Percentiles rank a stretch among this genome's conserved stretches.
These are phyloP conservation scores for Penicillium egyptiacum DNA, from an alignment of 495 filamentous ascomycete genomes.

Conservation along the genomic window DNA sequence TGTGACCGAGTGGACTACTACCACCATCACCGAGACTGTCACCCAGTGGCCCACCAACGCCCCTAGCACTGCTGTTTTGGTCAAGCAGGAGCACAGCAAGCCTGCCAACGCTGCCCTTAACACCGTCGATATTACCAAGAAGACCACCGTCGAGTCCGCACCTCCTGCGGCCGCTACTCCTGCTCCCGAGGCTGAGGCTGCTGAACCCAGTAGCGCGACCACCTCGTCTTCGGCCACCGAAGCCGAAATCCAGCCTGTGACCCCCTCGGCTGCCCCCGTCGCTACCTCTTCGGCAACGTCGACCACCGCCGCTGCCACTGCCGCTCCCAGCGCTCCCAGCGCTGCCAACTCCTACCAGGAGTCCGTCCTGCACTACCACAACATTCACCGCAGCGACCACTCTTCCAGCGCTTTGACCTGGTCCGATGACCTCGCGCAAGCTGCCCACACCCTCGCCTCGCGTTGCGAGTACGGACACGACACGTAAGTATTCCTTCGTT, in stretches of 20 bases:
- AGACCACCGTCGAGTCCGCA: conserved; percentile 22
- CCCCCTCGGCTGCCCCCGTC: conserved; percentile 21
- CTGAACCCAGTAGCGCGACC: conserved; percentile 21
- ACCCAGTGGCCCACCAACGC: conserved; percentile 42
- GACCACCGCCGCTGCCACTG: conserved; percentile 9
- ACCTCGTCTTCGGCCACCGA: not conserved
- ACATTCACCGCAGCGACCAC: conserved; percentile 83
- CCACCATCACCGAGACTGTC: conserved; percentile 64
- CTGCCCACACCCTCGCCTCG: conserved; percentile 53
- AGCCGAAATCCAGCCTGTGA: conserved; percentile 9
- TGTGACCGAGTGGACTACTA: conserved; percentile 54
- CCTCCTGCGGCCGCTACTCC: conserved; percentile 10
- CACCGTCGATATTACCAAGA: conserved; percentile 20
- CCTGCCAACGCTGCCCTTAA: conserved; percentile 11
- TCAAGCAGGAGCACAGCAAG: conserved; percentile 15
- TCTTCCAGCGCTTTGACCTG: conserved; percentile 64
- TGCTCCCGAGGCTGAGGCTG: conserved; percentile 16
- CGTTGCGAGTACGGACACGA: conserved; percentile 74
- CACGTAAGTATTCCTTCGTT: conserved; percentile 55
- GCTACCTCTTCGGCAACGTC: conserved; percentile 34
- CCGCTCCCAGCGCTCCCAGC: conserved; percentile 21
- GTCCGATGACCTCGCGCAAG: conserved; percentile 59
- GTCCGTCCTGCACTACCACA: conserved; percentile 69
- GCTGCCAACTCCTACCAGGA: conserved; percentile 43
- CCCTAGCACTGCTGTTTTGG: conserved; percentile 13